Evolutionary conservation across 345 rosid genomes (phyloP).

Genomic region (Barbarea vulgaris): DNA sequence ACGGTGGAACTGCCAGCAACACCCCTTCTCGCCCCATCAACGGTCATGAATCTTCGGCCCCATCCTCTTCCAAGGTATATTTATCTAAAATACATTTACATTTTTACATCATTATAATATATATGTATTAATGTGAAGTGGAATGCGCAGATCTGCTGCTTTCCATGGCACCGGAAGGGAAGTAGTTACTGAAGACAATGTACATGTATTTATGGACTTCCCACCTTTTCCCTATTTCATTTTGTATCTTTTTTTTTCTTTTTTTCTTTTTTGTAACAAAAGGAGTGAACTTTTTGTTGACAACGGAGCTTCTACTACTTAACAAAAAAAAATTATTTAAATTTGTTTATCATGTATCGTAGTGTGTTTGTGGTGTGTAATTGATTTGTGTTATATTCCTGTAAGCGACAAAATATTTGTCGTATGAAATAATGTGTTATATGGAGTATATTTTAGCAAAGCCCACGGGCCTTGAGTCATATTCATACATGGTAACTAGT

Average conservation of each 20-base stretch:
- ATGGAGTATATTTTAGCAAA: too few relatives aligned
- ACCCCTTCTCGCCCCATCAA: constrained; percentile 39
- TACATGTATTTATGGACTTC: not conserved
- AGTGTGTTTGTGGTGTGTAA: constrained; percentile 3
- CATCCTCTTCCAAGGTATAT: constrained; percentile 25
- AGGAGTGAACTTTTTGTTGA: not conserved
- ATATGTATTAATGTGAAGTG: constrained; percentile 2
- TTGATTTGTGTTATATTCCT: not conserved
- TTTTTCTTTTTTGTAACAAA: constrained; percentile 5
- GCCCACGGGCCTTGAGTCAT: not conserved
- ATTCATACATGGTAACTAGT: not conserved
- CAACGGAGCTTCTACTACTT: not conserved
- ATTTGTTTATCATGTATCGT: not conserved
- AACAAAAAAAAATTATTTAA: too few relatives aligned
- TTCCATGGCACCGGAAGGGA: constrained; percentile 41
- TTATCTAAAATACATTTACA: not conserved
- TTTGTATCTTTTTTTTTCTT: not conserved
- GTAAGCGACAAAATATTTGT: not conserved
- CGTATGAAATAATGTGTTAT: not conserved
- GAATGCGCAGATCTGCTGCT: constrained; percentile 60
- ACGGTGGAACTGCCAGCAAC: constrained; percentile 21
- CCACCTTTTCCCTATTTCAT: not conserved
- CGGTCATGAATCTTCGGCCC: constrained; percentile 12
- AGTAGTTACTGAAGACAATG: constrained; percentile 25
- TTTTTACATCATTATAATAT: not conserved